phyloP scores from a whole-genome alignment of 139 green algal genomes.

The Tetradesmus lagerheimii region DNA sequence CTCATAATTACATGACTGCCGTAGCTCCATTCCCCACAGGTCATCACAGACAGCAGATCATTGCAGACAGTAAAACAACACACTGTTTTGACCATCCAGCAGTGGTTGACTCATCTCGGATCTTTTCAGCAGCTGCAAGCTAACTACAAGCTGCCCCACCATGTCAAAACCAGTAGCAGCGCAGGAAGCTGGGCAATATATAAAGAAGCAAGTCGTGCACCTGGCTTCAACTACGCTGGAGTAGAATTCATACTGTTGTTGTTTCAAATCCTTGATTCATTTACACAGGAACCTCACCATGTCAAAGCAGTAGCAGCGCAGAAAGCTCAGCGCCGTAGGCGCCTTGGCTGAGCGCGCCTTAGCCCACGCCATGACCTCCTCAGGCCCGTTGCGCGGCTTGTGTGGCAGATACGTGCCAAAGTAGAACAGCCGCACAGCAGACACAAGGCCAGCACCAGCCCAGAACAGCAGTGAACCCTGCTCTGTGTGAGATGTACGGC shows the following conservation, averaged over 20 bases:
- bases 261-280: too few species aligned
- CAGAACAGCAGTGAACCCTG: constrained; percentile 47
- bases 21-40: too few species aligned
- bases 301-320: constrained; percentile 47
- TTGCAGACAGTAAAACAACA: too few species aligned
- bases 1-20: too few species aligned
- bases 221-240: background rate
- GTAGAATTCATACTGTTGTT: too few species aligned
- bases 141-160: too few species aligned
- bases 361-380: constrained; percentile 38
- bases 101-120: too few species aligned
- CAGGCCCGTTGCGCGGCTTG: constrained; percentile 16
- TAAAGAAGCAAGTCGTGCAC: background rate
- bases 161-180: too few species aligned
- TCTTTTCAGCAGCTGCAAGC: too few species aligned
- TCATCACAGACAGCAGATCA: background rate
- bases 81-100: too few species aligned
- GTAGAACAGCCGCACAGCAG: constrained; percentile 50
- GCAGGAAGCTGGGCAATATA: too few species aligned
- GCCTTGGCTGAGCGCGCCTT: background rate
- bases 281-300: constrained; percentile 31
- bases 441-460: constrained; percentile 21
- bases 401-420: constrained; percentile 48
- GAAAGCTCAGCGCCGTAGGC: background rate
- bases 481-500: too few species aligned